Evolutionary conservation across 352 stramenopile species (phyloP).

Genomic region (Pythium sp.): DNA sequence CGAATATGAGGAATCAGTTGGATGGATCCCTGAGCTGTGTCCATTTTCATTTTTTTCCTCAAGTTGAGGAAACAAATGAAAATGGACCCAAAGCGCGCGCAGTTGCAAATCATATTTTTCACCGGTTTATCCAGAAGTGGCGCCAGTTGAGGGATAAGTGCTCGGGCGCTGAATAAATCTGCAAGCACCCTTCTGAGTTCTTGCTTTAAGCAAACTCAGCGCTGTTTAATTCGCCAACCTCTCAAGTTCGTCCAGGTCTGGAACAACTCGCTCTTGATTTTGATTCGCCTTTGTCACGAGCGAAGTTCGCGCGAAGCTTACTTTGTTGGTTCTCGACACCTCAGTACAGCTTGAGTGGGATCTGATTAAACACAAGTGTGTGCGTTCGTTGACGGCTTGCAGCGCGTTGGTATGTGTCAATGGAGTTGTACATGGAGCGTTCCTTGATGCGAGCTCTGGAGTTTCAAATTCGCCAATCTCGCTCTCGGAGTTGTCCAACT

Average conservation of each 20-base stretch:
- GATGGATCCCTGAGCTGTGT: too few relatives aligned
- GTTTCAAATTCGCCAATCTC: background rate
- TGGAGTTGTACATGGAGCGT: background rate
- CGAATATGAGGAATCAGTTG: too few relatives aligned
- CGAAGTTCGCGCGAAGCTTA: too few relatives aligned
- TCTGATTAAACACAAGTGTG: background rate
- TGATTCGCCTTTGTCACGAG: too few relatives aligned
- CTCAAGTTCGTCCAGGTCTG: too few relatives aligned
- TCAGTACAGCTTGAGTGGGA: background rate
- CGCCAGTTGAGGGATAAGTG: too few relatives aligned
- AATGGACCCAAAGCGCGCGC: background rate
- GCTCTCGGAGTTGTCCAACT: background rate
- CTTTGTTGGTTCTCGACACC: background rate
- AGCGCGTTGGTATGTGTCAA: background rate
- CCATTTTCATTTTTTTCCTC: too few relatives aligned
- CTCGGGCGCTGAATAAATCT: too few relatives aligned
- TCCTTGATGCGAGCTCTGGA: background rate
- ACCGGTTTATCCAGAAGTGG: background rate
- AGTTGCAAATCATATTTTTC: background rate
- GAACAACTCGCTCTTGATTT: too few relatives aligned
- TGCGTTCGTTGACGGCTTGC: background rate
- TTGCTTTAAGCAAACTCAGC: too few relatives aligned
- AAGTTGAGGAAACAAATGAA: background rate
- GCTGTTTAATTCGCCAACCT: too few relatives aligned
- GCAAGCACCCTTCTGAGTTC: too few relatives aligned